phyloP scores from a whole-genome alignment of 2,329 filamentous ascomycete genomes.

The Penicillium decumbens region DNA sequence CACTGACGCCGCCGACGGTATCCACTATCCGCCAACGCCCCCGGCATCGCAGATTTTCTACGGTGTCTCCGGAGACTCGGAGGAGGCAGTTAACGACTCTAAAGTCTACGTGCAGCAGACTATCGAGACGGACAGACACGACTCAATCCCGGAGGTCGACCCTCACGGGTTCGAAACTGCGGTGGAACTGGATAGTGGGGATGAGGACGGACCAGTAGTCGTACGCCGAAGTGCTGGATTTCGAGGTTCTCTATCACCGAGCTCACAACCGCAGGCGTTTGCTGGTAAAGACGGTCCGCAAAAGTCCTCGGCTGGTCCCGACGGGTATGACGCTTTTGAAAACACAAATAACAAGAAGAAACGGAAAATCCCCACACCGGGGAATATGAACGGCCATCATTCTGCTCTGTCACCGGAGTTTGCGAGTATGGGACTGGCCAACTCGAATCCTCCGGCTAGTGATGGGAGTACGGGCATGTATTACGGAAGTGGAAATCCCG shows the following conservation, averaged over 20 bases:
- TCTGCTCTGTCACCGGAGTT: slow-evolving; percentile 59
- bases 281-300: slow-evolving; percentile 27
- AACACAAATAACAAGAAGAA: slow-evolving; percentile 99
- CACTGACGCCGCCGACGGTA: slow-evolving; percentile 74
- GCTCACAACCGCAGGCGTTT: slow-evolving; percentile 25
- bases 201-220: slow-evolving; percentile 51
- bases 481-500: slow-evolving; percentile 53
- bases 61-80: slow-evolving; percentile 59
- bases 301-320: slow-evolving; percentile 63
- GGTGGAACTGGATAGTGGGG: slow-evolving; percentile 57
- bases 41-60: slow-evolving; percentile 70
- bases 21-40: slow-evolving; percentile 73
- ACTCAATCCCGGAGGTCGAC: slow-evolving; percentile 37
- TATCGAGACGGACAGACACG: slow-evolving; percentile 35
- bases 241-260: slow-evolving; percentile 36
- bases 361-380: slow-evolving; percentile 89
- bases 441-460: slow-evolving; percentile 46
- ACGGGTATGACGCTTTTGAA: slow-evolving; percentile 95
- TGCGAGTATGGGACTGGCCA: slow-evolving; percentile 58
- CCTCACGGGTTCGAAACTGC: slow-evolving; percentile 51
- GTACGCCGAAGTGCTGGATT: slow-evolving; percentile 42
- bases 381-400: slow-evolving; percentile 60
- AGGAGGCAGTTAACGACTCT: slow-evolving; percentile 48
- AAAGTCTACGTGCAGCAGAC: slow-evolving; percentile 47
- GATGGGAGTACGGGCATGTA: slow-evolving; percentile 48